Evolutionary conservation across 768 basidiomycete species (phyloP).

Genomic region (Auriscalpium vulgare): DNA sequence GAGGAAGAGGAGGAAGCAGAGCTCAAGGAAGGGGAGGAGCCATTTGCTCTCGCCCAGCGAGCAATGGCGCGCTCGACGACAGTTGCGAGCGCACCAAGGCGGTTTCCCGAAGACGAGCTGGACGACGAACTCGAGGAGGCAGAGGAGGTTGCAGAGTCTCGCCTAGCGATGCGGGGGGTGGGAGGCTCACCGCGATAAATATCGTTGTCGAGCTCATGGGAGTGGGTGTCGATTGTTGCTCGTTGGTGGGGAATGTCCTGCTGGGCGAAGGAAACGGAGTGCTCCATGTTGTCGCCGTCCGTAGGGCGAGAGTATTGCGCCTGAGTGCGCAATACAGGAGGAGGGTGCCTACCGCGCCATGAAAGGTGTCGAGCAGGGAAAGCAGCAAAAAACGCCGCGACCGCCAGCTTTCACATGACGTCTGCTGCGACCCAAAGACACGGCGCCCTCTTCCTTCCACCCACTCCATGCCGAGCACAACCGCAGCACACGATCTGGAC

Average conservation of each 20-base stretch:
- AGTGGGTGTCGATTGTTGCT: background rate
- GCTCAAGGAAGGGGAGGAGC: constrained; percentile 34
- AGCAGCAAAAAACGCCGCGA: background rate
- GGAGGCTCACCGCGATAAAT: constrained; percentile 52
- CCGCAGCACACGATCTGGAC: background rate
- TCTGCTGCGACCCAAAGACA: background rate
- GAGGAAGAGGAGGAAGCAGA: constrained; percentile 35
- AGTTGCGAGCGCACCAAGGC: constrained; percentile 34
- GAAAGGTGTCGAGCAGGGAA: background rate
- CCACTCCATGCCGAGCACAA: background rate
- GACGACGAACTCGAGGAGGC: constrained; percentile 32
- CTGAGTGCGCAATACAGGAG: background rate
- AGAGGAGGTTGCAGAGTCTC: constrained; percentile 24
- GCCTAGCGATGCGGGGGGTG: constrained; percentile 22
- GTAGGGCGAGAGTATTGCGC: background rate
- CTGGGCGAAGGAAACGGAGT: constrained; percentile 4
- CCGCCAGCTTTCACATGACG: background rate
- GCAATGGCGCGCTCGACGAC: constrained; percentile 65
- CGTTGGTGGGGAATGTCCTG: background rate
- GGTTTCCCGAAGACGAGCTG: constrained; percentile 17
- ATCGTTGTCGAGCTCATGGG: constrained; percentile 32
- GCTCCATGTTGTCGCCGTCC: constrained; percentile 3
- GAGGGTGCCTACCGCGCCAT: background rate
- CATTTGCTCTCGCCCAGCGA: constrained; percentile 57
- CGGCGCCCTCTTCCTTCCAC: background rate